phyloP scores from a whole-genome alignment of 1,284 basidiomycete species.

The Ustilago vetiveriae region DNA sequence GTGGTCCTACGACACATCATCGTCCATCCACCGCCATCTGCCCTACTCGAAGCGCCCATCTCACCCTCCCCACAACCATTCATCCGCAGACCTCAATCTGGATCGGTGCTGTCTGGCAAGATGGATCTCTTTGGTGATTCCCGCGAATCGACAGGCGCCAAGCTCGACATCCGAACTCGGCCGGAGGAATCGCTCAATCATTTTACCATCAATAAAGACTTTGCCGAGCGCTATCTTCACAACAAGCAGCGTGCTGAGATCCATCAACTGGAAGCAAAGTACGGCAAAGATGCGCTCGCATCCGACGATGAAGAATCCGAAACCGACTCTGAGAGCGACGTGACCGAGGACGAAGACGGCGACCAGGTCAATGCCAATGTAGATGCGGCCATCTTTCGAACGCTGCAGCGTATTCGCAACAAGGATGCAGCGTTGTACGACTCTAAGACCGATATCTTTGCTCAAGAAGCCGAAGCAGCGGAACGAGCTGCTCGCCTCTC shows the following conservation, averaged over 20 bases:
- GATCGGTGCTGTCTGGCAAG: no score
- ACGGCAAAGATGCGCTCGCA: constrained; percentile 43
- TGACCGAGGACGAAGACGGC: constrained; percentile 92
- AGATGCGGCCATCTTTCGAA: constrained; percentile 93
- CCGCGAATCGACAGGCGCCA: constrained; percentile 1
- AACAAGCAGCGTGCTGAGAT: constrained; percentile 63
- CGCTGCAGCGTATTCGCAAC: constrained; percentile 83
- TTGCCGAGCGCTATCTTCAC: constrained; percentile 61
- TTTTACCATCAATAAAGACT: constrained; percentile 62
- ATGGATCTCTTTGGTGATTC: constrained; percentile 43
- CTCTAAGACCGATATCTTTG: constrained; percentile 65
- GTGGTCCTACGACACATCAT: no score
- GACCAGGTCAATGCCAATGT: constrained; percentile 92
- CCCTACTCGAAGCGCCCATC: no score
- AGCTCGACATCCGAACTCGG: constrained; percentile 39
- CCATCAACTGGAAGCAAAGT: constrained; percentile 59
- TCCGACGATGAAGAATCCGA: constrained; percentile 36
- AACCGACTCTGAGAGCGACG: constrained; percentile 70
- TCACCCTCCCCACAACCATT: no score
- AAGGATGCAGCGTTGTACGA: constrained; percentile 88
- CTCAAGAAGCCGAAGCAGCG: constrained; percentile 41
- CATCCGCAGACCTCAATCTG: no score
- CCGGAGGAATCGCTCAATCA: constrained; percentile 49
- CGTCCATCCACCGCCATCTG: no score
- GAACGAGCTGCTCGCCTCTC: constrained; percentile 22